Base-by-base conservation (phyloP, 306 rosid species). In the Glycine soja region DNA sequence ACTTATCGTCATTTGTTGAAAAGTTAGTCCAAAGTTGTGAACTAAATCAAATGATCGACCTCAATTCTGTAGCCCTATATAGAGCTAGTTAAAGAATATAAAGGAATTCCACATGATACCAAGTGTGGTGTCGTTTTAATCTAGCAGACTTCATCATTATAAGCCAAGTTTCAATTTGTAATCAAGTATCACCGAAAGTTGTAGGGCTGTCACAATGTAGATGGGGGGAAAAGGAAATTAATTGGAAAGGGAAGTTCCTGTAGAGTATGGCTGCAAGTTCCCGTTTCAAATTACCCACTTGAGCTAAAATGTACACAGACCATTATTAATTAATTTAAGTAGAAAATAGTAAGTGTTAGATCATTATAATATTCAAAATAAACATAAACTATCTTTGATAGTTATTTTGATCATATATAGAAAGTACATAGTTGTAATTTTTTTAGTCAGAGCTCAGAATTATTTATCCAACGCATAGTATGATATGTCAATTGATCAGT, bases 101-200 rank as follows among this genome's bases (percentile, higher is more conserved):
- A 52, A 81, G 13, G 10, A 32, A 50, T 59, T 19, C 13, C 57
- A 78, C 10, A 56, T 16, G 64, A 10, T 16, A 64, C 36, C 46
- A 19, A 71, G 47, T 18, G 30, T 24, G 65, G 47, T 18, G 38
- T 40, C 43, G 15, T 61, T 65, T 72, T 40, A 72, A 77, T 42
- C 51, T 42, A 74, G 18, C 64, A 64, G 0, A 58, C 13, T 46
- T 42, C 82, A 88, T 88, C 79, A 84, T 90, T 77, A 75, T 83
- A 54, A 50, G 24, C 8, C 51, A 43, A 76, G 14, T 76, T 85
- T 88, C 87, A 85, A 88, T 70, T 9, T 68, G 73, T 64, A 87
- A 74, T 89, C 68, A 88, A 89, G 88, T 86, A 64, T 84, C 90
- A 87, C 90, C 92, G 95, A 91, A 89, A 87, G 92, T 62, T 66